phyloP scores from a whole-genome alignment of 2,329 filamentous ascomycete genomes.

The Didymella lethalis region DNA sequence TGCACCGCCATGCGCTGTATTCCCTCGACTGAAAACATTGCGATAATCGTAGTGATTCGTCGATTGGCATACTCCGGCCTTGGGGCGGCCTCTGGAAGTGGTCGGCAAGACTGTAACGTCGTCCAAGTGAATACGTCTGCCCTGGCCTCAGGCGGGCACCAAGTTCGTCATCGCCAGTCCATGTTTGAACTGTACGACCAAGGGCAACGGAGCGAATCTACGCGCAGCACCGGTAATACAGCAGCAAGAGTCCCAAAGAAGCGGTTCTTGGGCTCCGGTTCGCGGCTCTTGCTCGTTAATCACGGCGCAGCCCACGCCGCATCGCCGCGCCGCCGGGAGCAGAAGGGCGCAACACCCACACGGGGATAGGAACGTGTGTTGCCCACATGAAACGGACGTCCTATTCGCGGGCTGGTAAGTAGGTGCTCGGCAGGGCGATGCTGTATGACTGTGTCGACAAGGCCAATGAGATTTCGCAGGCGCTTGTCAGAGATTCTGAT shows the following conservation, averaged over 20 bases:
- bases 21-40: slow-evolving; percentile 21
- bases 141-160: slow-evolving; percentile 22
- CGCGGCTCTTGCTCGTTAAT: slow-evolving; percentile 26
- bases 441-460: slow-evolving; percentile 44
- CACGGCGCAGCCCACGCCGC: slow-evolving; percentile 35
- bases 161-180: slow-evolving; percentile 25
- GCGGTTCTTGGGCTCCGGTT: slow-evolving; percentile 16
- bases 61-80: slow-evolving; percentile 22
- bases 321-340: slow-evolving; percentile 20
- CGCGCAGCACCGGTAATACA: slow-evolving; percentile 12
- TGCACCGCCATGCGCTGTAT: slow-evolving; percentile 40
- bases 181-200: slow-evolving; percentile 29
- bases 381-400: slow-evolving; percentile 28
- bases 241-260: slow-evolving; percentile 12
- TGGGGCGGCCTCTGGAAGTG: slow-evolving; percentile 27
- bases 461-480: slow-evolving; percentile 30
- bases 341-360: slow-evolving; percentile 22
- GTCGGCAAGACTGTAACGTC: slow-evolving; percentile 39
- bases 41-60: slow-evolving; percentile 9
- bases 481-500: slow-evolving; percentile 21
- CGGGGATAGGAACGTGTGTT: slow-evolving; percentile 27
- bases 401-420: slow-evolving; percentile 31
- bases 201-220: slow-evolving; percentile 31
- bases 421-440: slow-evolving; percentile 28
- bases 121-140: slow-evolving; percentile 23